Conservation (phyloP, 2,329 filamentous ascomycete species). For the Boeremia lycopersici region DNA sequence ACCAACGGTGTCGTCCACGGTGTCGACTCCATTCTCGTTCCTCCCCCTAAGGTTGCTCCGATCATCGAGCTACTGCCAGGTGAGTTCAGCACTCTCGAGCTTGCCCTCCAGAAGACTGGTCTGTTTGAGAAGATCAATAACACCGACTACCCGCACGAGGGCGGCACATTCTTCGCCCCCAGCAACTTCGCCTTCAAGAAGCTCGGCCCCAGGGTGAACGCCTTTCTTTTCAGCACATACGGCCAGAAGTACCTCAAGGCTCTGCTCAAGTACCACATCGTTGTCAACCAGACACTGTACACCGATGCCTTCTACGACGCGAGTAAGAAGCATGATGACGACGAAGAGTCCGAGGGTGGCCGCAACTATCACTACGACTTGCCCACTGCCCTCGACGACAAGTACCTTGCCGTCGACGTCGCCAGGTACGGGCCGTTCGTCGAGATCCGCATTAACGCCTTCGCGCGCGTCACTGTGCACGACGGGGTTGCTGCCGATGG, state of each 20-base stretch:
- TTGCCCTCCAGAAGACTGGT: conserved; percentile 76
- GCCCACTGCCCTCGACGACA: conserved; percentile 71
- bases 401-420: conserved; percentile 73
- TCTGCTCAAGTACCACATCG: conserved; percentile 79
- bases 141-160: conserved; percentile 56
- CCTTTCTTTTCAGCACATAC: conserved; percentile 80
- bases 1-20: conserved; percentile 84
- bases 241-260: conserved; percentile 79
- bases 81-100: conserved; percentile 78
- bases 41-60: conserved; percentile 69
- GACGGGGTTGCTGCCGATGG: conserved; percentile 80
- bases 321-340: conserved; percentile 40
- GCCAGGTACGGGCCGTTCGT: conserved; percentile 70
- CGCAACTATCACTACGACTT: conserved; percentile 71
- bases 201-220: conserved; percentile 75
- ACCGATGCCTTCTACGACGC: conserved; percentile 77
- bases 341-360: conserved; percentile 23
- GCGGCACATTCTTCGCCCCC: conserved; percentile 81
- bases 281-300: conserved; percentile 77
- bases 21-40: conserved; percentile 75
- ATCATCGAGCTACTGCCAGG: conserved; percentile 70
- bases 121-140: conserved; percentile 66
- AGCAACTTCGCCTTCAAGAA: conserved; percentile 79
- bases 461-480: conserved; percentile 66
- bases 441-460: conserved; percentile 76